Conservation (phyloP, 768 basidiomycete genomes). For the Lactarius pseudohatsudake region DNA sequence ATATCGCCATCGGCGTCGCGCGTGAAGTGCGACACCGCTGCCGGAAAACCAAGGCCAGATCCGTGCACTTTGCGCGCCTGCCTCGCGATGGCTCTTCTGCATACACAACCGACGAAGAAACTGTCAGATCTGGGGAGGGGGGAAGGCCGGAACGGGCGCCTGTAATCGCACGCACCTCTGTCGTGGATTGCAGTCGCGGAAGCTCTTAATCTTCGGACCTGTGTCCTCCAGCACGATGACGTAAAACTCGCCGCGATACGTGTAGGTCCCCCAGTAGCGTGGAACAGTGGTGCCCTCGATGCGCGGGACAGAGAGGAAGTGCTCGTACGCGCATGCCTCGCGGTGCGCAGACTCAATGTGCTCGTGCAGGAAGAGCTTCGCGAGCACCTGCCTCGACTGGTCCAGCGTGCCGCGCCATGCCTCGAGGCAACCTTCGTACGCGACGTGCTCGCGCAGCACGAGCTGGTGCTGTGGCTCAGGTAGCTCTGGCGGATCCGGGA, state of each 20-base stretch:
- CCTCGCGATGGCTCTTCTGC: slow-evolving; percentile 4
- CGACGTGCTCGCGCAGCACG: slow-evolving; percentile 14
- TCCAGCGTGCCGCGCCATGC: slow-evolving; percentile 22
- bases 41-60: slow-evolving; percentile 16
- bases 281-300: slow-evolving; percentile 16
- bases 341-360: slow-evolving; percentile 18
- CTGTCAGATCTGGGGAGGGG: neutral
- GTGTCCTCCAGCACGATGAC: slow-evolving; percentile 20
- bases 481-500: slow-evolving; percentile 14
- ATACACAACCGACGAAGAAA: neutral
- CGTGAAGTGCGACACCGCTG: slow-evolving; percentile 15
- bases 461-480: slow-evolving; percentile 11
- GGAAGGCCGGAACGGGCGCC: neutral
- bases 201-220: slow-evolving; percentile 13
- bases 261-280: slow-evolving; percentile 20
- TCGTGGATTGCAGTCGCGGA: slow-evolving; percentile 8
- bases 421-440: slow-evolving; percentile 20
- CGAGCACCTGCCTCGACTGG: slow-evolving; percentile 12
- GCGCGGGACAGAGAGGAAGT: slow-evolving; percentile 5
- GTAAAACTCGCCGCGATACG: slow-evolving; percentile 22
- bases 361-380: slow-evolving; percentile 22
- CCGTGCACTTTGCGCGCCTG: slow-evolving; percentile 4
- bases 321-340: slow-evolving; percentile 17
- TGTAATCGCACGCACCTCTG: slow-evolving; percentile 15
- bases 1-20: neutral